Percentiles rank a stretch among this genome's conserved stretches.
phyloP scores from a whole-genome alignment of 2,329 filamentous ascomycete genomes.

The Neoscytalidium dimidiatum region DNA sequence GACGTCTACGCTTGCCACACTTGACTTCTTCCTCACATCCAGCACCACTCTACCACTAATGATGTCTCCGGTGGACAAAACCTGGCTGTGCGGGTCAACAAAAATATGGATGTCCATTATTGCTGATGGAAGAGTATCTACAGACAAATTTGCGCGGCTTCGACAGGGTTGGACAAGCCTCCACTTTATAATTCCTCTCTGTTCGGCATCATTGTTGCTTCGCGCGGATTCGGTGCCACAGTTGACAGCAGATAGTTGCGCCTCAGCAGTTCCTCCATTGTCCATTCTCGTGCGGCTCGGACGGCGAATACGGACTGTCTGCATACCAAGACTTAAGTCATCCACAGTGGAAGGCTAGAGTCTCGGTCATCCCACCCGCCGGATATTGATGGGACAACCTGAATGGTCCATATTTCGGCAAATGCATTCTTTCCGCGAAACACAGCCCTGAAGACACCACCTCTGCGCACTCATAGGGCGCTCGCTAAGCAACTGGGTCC shows the following conservation, averaged over 20 bases:
- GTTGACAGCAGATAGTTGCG: neutral
- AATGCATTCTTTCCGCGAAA: neutral
- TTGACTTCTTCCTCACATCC: neutral
- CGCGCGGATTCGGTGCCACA: neutral
- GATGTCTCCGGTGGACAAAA: neutral
- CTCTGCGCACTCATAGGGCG: neutral
- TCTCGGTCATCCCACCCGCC: neutral
- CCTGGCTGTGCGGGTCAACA: neutral
- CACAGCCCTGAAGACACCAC: conserved; percentile 1
- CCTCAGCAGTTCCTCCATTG: neutral
- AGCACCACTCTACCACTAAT: neutral
- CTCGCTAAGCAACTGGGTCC: neutral
- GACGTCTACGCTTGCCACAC: neutral
- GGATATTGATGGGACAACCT: neutral
- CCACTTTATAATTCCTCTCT: neutral
- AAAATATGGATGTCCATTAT: neutral
- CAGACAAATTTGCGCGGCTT: neutral
- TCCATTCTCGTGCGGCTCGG: conserved; percentile 1
- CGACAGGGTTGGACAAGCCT: neutral
- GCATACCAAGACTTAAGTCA: neutral
- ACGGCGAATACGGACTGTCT: neutral
- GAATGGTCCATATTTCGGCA: neutral
- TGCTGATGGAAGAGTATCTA: neutral
- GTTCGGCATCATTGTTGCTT: neutral
- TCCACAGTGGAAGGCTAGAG: neutral